Evolutionary conservation across 371 early-diverging fungal species (phyloP), one percentile per base, ranked within the genome.

Genomic region (Syncephalastrum contaminatum): DNA sequence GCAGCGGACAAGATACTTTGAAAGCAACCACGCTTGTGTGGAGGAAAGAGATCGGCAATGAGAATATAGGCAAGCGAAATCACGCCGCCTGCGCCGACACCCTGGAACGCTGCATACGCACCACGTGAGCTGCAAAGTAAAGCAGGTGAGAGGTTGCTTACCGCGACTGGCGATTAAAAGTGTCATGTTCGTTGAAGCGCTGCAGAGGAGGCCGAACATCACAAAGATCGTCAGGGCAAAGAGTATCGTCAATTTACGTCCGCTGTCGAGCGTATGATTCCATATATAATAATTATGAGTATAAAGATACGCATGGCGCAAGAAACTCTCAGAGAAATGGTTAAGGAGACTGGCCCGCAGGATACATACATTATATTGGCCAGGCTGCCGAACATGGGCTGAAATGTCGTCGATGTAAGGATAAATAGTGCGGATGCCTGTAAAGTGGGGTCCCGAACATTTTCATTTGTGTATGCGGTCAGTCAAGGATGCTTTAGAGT

Each of bases 351-450:
- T 5, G 36, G 10, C 7, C 16, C 45, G 7, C 16, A 44, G 45
- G 6, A 21, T 44, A 21, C 45, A 19, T 44, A 44, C 45, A 15
- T 6, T 19, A 16, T 16, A 19, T 44, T 21, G 14, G 45, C 45
- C 45, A 44, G 45, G 45, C 45, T 44, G 2, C 45, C 45, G 12
- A 44, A 44, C 21, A 44, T 19, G 16, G 45, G 45, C 12, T 44
- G 45, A 12, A 44, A 44, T 2, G 45, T 19, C 7, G 45, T 44
- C 45, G 21, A 19, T 13, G 21, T 16, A 44, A 44, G 45, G 16
- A 44, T 19, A 44, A 19, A 44, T 1, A 44, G 45, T 21, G 45
- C 36, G 2, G 36, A 30, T 2, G 45, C 45, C 45, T 44, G 45
- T 21, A 16, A 19, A 44, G 4, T 15, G 1, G 7, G 19, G 16